Percentiles rank a stretch among this genome's conserved stretches.
Conservation (phyloP, 2,329 filamentous ascomycete genomes). For the Ceratocystis ficicola region DNA sequence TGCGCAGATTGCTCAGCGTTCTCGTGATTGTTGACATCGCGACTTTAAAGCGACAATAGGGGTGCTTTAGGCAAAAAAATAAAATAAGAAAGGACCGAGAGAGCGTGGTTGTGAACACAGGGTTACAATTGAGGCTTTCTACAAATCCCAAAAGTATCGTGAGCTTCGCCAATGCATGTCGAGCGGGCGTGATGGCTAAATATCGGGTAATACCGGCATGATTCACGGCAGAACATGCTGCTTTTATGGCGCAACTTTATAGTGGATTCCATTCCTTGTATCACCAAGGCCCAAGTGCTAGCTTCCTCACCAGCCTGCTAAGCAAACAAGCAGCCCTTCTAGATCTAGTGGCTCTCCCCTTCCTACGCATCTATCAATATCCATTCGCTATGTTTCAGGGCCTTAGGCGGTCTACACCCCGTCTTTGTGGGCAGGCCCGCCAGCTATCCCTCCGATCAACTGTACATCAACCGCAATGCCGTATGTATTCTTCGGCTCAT, state of each 20-base stretch:
- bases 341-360: not conserved
- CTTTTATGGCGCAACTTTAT: not conserved
- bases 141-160: not conserved
- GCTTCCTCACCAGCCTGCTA: not conserved
- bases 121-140: not conserved
- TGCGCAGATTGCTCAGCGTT: constrained; percentile 76
- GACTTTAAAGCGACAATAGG: constrained; percentile 22
- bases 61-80: not conserved
- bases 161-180: not conserved
- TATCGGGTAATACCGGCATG: not conserved
- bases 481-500: constrained; percentile 12
- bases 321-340: not conserved
- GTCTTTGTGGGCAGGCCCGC: not conserved
- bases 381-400: constrained; percentile 8
- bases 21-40: constrained; percentile 83
- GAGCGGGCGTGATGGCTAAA: not conserved
- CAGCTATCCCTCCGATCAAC: not conserved
- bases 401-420: constrained; percentile 3
- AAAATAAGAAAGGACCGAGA: not conserved
- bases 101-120: not conserved
- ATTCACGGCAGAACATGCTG: not conserved
- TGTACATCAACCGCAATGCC: constrained; percentile 9
- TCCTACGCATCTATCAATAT: not conserved
- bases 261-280: not conserved
- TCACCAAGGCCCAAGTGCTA: not conserved